A percentile compares a stretch with the other conserved stretches of the same genome.
phyloP scores from a whole-genome alignment of 495 filamentous ascomycete species.

The Trichodelitschia bisporula region DNA sequence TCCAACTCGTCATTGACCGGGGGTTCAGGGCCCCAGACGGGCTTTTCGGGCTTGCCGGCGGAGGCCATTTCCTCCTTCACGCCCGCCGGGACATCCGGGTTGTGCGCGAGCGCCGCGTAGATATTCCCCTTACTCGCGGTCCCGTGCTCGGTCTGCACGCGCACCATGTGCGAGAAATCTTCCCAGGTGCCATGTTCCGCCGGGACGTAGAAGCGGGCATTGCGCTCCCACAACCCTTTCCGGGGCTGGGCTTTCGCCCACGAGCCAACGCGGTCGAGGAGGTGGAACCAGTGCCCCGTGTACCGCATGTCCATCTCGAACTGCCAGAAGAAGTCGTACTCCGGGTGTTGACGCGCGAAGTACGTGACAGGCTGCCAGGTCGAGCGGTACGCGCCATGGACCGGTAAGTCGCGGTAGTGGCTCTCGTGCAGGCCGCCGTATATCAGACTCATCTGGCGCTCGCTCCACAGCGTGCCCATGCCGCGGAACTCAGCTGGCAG shows the following conservation, averaged over 20 bases:
- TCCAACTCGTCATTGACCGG: conserved; percentile 41
- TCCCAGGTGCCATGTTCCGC: conserved; percentile 74
- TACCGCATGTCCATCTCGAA: conserved; percentile 97
- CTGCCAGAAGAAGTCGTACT: conserved; percentile 94
- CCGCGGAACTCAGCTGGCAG: conserved; percentile 73
- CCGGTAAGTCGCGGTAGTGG: conserved; percentile 43
- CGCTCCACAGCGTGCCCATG: conserved; percentile 76
- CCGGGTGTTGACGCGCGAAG: conserved; percentile 70
- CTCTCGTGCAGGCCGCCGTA: conserved; percentile 65
- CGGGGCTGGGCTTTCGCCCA: conserved; percentile 73
- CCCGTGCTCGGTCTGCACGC: conserved; percentile 66
- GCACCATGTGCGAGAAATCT: conserved; percentile 80
- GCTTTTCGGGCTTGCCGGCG: conserved; percentile 31
- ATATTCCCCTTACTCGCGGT: conserved; percentile 45
- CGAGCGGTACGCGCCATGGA: conserved; percentile 78
- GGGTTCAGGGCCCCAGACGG: conserved; percentile 66
- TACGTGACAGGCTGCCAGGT: conserved; percentile 86
- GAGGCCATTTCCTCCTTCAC: conserved; percentile 10
- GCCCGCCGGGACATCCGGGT: conserved; percentile 12
- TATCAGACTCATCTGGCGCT: conserved; percentile 67
- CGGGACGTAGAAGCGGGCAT: conserved; percentile 75
- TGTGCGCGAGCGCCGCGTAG: conserved; percentile 26
- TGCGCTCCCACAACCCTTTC: conserved; percentile 86
- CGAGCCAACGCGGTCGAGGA: conserved; percentile 44
- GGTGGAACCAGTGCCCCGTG: conserved; percentile 86